These are phyloP conservation scores for Magnaporthiopsis rhizophila DNA, from an alignment of 2,329 filamentous ascomycete species.

Conservation along the genomic window DNA sequence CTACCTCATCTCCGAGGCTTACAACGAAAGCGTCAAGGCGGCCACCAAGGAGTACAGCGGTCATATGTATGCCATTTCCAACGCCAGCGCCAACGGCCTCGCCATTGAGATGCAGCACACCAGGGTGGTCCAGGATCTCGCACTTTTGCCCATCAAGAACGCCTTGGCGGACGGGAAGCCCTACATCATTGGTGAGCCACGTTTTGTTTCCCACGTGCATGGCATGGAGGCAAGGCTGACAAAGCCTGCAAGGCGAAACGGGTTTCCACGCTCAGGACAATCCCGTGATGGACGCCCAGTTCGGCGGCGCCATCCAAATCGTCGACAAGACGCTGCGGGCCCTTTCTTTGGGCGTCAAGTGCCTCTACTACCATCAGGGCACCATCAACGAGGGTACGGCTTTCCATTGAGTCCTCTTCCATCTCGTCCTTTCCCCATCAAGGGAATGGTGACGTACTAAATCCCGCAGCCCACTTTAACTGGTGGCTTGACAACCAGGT, in stretches of 20 bases:
- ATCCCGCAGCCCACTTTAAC: slow-evolving; percentile 20
- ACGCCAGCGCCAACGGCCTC: slow-evolving; percentile 37
- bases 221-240: neutral
- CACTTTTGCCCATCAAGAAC: slow-evolving; percentile 31
- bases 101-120: slow-evolving; percentile 36
- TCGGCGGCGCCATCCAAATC: slow-evolving; percentile 42
- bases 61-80: slow-evolving; percentile 36
- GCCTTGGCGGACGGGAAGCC: slow-evolving; percentile 28
- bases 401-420: too few species aligned
- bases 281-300: slow-evolving; percentile 33
- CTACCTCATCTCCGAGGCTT: slow-evolving; percentile 15
- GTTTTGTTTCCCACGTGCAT: slow-evolving; percentile 28
- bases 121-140: slow-evolving; percentile 29
- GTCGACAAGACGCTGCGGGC: slow-evolving; percentile 35
- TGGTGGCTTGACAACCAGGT: neutral
- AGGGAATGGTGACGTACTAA: slow-evolving; percentile 19
- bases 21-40: slow-evolving; percentile 24
- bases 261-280: slow-evolving; percentile 30
- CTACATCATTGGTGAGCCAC: slow-evolving; percentile 41
- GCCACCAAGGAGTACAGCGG: slow-evolving; percentile 29
- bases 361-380: slow-evolving; percentile 43
- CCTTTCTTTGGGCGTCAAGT: slow-evolving; percentile 26
- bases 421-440: slow-evolving; percentile 19
- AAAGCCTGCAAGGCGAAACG: neutral
- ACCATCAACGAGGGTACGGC: slow-evolving; percentile 45